Evolutionary conservation across 2,329 filamentous ascomycete genomes (phyloP), one percentile per base, ranked within the genome.

Genomic region (Colletotrichum euphorbiae): DNA sequence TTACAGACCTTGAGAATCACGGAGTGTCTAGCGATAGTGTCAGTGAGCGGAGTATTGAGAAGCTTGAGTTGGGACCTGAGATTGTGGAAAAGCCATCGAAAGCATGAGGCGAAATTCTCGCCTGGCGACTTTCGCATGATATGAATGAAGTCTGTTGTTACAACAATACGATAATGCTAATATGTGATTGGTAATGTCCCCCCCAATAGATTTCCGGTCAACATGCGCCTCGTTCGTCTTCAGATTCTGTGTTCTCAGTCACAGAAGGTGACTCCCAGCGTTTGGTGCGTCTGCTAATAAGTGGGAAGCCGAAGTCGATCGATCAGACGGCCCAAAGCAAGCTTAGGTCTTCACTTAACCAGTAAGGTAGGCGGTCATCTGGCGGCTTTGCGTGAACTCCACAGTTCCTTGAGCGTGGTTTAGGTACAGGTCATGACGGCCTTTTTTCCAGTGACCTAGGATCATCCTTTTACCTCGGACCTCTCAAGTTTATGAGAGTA

Each of bases 1-100:
- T 68, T 8, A 68, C 65, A 3, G 65, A 68, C 2, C 3, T 68
- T 4, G 65, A 68, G 46, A 68, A 65, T 15, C 42, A 65, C 13
- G 65, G 65, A 3, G 65, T 55, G 5, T 24, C 54, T 1, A 48
- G 33, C 19, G 65, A 68, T 9, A 59, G 40, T 15, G 50, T 51
- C 7, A 68, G 65, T 24, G 65, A 65, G 15, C 40, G 31, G 17
- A 55, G 61, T n/a, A 36, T 68, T 7, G 61, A 63, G 8, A 68
- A 68, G 21, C 36, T n/a, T 9, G 31, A 40, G 6, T 3, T 40
- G n/a, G 21, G 46, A 1, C 54, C 40, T 2, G 17, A n/a, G 9
- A 7, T 24, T 4, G 21, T 54, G 9, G 61, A 68, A 11, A 68
- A 59, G 40, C 31, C 11, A 11, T 48, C 55, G 6, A 65, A 65